Base-by-base conservation (phyloP, 208 protist species). In the Leishmania turanica region DNA sequence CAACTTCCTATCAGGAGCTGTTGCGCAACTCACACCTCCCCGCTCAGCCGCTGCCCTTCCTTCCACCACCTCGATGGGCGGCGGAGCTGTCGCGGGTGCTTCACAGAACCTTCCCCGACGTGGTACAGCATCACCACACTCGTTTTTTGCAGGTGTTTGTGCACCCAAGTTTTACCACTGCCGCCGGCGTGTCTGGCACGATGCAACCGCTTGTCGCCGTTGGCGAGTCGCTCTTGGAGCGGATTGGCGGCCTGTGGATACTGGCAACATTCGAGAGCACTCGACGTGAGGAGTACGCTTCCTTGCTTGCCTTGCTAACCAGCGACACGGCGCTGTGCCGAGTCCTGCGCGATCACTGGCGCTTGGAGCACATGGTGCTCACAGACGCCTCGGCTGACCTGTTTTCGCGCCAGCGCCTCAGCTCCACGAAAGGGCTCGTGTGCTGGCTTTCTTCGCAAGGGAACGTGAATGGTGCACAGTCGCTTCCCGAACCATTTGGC, bases 21-120 rank as follows among this genome's bases (percentile, higher is more conserved):
- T 31, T 96, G 6, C n/a, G 31, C 17, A 80, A 64, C 31, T 89
- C 93, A 47, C 83, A 81, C 7, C 74, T 90, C n/a, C 84, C 84
- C 17, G 72, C 75, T 65, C 69, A 72, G 0, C 89, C 90, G 31
- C 78, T 98, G 47, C 88, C 88, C 19, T 96, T 96, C 81, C 89
- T 92, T 65, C 95, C 93, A 42, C 95, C 95, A 66, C 95, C 95
- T 9, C 91, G 89, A 37, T 98, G 95, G 93, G 86, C 95, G 31
- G 76, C 95, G 1, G 92, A 97, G 79, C 85, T 98, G 74, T 89
- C 89, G 19, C 85, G 95, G 37, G 86, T 88, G 53, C 81, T 98
- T 49, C 66, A 86, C 56, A 84, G 85, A n/a, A 70, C 69, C 15
- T 96, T 98, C 71, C 92, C 95, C 45, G 90, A 94, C 15, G 64